These are phyloP conservation scores for Seminavis robusta DNA, from an alignment of 108 stramenopile genomes.

Conservation along the genomic window DNA sequence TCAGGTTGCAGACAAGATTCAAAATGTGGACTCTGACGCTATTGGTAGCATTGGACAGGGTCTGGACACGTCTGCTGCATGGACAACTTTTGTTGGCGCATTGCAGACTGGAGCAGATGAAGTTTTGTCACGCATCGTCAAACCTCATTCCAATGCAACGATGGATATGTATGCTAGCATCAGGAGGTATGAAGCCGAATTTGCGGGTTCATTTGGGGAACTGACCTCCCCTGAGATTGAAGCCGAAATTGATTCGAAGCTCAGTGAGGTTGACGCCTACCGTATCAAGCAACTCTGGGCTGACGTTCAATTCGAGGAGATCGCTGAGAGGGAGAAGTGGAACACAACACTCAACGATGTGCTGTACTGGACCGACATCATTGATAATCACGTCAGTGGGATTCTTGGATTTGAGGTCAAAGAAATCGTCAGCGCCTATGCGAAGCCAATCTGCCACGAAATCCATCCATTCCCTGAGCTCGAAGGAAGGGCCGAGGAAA, in stretches of 20 bases:
- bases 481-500: too few species aligned
- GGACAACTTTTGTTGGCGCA: not conserved
- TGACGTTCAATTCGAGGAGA: not conserved
- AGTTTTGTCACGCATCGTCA: not conserved
- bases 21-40: too few species aligned
- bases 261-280: not conserved
- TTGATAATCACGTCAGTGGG: slow-evolving; percentile 25
- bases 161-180: not conserved
- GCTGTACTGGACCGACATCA: not conserved
- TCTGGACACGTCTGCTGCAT: not conserved
- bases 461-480: slow-evolving; percentile 1
- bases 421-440: slow-evolving; percentile 10
- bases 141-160: not conserved
- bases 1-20: not conserved
- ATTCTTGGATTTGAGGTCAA: too few species aligned
- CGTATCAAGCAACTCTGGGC: slow-evolving; percentile 7
- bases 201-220: slow-evolving; percentile 1
- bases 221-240: not conserved
- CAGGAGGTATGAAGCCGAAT: not conserved
- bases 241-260: not conserved
- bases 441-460: slow-evolving; percentile 1
- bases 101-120: not conserved
- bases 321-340: not conserved
- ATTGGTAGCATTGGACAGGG: not conserved
- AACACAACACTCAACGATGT: not conserved